Base-by-base conservation (phyloP, 2,329 filamentous ascomycete species). In the Fusarium devonianum region DNA sequence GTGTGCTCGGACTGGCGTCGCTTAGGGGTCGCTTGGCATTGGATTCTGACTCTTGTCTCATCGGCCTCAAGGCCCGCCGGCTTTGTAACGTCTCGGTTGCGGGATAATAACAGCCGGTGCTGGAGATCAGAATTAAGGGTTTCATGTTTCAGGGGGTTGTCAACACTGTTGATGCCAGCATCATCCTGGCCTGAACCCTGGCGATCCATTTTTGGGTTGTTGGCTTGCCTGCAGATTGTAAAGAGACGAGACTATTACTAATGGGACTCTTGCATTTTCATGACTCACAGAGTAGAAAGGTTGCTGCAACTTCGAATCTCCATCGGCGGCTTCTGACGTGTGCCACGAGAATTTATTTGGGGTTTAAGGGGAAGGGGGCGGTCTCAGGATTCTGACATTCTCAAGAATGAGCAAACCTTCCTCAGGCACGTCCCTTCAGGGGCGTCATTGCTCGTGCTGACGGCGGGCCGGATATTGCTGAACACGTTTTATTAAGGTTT, bases 1-100 rank as follows among this genome's bases (percentile, higher is more conserved):
- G 9, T 42, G 39, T 43, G 40, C 40, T 43, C 40, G 40, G 40
- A 43, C 40, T 43, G 40, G 40, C 40, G 40, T 18, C 14, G 21
- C 19, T 34, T 22, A 25, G 23, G 18, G 30, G 19, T 16, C n/a
- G 29, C 28, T 13, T 17, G 18, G 29, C 26, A 18, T 30, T 40
- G 17, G 5, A 23, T 22, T 11, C 5, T 18, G 26, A 29, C n/a
- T 13, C 4, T 29, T 22, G 25, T 29, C 17, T 32, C 18, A 14
- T 43, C 29, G 30, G 40, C 30, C n/a, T 8, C n/a, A n/a, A n/a
- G n/a, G n/a, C n/a, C n/a, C 32, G 18, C 38, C 38, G 26, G 18
- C 32, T 23, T 39, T 19, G 38, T 18, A 17, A 35, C 17, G 29
- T 35, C 40, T 43, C 29, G 40, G 40, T 21, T 28, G 16, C 30